These are phyloP conservation scores for Kalmanozyma brasiliensis DNA, from an alignment of 1,284 basidiomycete species.

Conservation along the genomic window DNA sequence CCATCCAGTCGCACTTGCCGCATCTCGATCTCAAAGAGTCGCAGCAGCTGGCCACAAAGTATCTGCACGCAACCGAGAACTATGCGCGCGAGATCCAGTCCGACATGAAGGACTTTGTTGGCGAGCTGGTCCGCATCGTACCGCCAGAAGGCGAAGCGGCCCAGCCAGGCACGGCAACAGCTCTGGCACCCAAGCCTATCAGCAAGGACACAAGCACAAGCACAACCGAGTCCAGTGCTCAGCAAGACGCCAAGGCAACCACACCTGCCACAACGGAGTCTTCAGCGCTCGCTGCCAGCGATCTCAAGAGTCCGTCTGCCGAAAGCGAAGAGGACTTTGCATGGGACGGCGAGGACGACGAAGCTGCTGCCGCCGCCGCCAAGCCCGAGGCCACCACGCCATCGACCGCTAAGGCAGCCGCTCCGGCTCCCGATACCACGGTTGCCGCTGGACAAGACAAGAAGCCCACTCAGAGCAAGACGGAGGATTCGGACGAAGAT, in stretches of 20 bases:
- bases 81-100: conserved; percentile 54
- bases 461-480: conserved; percentile 9
- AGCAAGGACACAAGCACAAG: conserved; percentile 15
- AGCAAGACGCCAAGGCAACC: not conserved
- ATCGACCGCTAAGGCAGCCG: not conserved
- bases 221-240: too few relatives aligned
- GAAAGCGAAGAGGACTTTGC: conserved; percentile 55
- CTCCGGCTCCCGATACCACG: not conserved
- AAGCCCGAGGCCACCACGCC: conserved; percentile 6
- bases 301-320: not conserved
- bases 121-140: conserved; percentile 56
- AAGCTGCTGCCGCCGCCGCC: conserved; percentile 34
- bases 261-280: not conserved
- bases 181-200: conserved; percentile 2
- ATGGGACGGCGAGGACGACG: conserved; percentile 57
- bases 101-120: conserved; percentile 55
- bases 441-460: not conserved
- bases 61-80: conserved; percentile 49
- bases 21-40: conserved; percentile 54
- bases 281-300: conserved; percentile 17
- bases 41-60: conserved; percentile 53
- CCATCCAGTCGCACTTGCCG: conserved; percentile 54
- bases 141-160: conserved; percentile 45
- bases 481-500: conserved; percentile 43
- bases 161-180: not conserved